These are phyloP conservation scores for Phylloboletellus chloephorus DNA, from an alignment of 1,284 basidiomycete species.

Conservation along the genomic window DNA sequence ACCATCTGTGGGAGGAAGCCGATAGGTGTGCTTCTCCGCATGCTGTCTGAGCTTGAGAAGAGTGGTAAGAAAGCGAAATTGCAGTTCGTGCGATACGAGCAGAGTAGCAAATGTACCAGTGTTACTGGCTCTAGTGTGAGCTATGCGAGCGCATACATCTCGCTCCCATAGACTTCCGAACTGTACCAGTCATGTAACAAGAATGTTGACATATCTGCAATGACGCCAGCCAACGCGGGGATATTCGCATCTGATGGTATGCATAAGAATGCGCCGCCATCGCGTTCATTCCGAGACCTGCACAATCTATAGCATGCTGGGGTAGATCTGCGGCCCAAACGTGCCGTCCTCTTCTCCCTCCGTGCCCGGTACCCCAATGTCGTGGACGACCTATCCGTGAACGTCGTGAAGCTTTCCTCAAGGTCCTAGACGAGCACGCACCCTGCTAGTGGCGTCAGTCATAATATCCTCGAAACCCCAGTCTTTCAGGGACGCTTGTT, in stretches of 20 bases:
- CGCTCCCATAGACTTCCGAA: constrained; percentile 33
- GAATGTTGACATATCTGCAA: constrained; percentile 1
- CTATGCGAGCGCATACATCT: constrained; percentile 86
- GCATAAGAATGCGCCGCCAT: background rate
- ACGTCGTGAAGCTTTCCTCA: background rate
- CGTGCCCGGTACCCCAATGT: constrained; percentile 49
- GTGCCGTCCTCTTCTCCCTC: constrained; percentile 53
- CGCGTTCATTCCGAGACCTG: background rate
- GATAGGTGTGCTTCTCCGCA: constrained; percentile 85
- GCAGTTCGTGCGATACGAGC: constrained; percentile 87
- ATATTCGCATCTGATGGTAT: constrained; percentile 1
- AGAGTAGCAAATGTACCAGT: constrained; percentile 74
- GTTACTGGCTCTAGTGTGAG: constrained; percentile 86
- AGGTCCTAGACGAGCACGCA: constrained; percentile 20
- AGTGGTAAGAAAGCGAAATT: constrained; percentile 40
- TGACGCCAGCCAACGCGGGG: background rate
- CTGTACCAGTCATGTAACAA: constrained; percentile 9
- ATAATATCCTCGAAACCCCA: constrained; percentile 78
- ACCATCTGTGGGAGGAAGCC: constrained; percentile 97
- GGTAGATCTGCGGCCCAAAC: constrained; percentile 47
- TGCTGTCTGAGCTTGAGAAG: constrained; percentile 59
- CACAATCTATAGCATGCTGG: constrained; percentile 39
- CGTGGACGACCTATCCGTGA: constrained; percentile 49
- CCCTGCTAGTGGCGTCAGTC: constrained; percentile 43
- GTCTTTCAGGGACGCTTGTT: constrained; percentile 55